Base-by-base conservation (phyloP, 2,329 filamentous ascomycete genomes). In the Nothopassalora personata region DNA sequence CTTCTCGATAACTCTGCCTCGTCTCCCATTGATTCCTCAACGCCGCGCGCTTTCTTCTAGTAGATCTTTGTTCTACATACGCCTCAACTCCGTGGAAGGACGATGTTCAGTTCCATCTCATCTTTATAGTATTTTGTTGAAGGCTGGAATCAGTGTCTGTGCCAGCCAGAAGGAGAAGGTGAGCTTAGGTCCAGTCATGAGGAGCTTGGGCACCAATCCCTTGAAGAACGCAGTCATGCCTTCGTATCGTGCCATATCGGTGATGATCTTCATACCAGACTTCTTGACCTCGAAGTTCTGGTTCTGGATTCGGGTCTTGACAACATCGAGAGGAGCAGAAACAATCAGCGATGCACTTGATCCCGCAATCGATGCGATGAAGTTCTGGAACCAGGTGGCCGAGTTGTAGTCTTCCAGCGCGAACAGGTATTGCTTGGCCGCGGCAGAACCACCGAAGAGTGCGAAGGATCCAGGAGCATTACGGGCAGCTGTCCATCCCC, bases 131-230 rank as follows among this genome's bases (percentile, higher is more conserved):
- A 86, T 73, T 75, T 86, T 85, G 71, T 85, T 90, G 76, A 97
- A 97, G 43, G 91, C 88, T 54, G 94, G 94, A 73, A 99, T 99
- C 70, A 99, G 81, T 31, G 94, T 97, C 82, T 99, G 94, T 59
- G 94, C 94, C 73, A 99, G 86, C 94, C 94, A 99, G 86, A 99
- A 99, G 62, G 92, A 97, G 82, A 99, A 99, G 64, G 97, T 94
- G 61, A 99, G 84, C 84, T 99, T 99, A 64, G 94, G 94, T 27
- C 94, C 95, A 15, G 94, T 99, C 94, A 99, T 99, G 71, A 99
- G 83, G 65, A 99, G 86, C 88, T 99, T 99, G 63, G 94, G 94
- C 53, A 91, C 89, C 65, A 99, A 79, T 47, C 94, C 94, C 85
- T 99, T 99, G 86, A 99, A 99, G 84, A 99, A 97, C 70, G 88